phyloP scores from a whole-genome alignment of 805 yeast genomes.

The Torulaspora microellipsoides region DNA sequence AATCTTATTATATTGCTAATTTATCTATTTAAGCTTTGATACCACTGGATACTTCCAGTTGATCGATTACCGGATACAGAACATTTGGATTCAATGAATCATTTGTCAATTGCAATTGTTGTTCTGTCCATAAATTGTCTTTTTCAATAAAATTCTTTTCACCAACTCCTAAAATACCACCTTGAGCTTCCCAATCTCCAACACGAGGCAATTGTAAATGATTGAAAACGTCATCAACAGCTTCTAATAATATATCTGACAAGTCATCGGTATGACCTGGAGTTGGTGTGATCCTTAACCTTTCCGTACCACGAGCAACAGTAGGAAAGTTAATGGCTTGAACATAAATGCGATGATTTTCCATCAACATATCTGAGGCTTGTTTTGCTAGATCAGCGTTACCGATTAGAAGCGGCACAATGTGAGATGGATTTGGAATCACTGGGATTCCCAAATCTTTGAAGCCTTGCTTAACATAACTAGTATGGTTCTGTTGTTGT shows the following conservation, averaged over 20 bases:
- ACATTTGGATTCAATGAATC: slow-evolving; percentile 64
- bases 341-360: slow-evolving; percentile 83
- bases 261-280: slow-evolving; percentile 87
- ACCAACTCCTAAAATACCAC: slow-evolving; percentile 94
- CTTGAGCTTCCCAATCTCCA: slow-evolving; percentile 68
- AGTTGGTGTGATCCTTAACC: slow-evolving; percentile 97
- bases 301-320: slow-evolving; percentile 91
- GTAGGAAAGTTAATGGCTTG: slow-evolving; percentile 99
- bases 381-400: slow-evolving; percentile 87
- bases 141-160: slow-evolving; percentile 42
- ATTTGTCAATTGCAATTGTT: slow-evolving; percentile 62
- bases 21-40: slow-evolving; percentile 17
- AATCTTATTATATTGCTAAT: no score
- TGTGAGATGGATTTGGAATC: slow-evolving; percentile 95
- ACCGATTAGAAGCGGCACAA: slow-evolving; percentile 92
- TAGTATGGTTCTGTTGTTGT: slow-evolving; percentile 78
- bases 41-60: slow-evolving; percentile 72
- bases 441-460: slow-evolving; percentile 81
- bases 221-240: slow-evolving; percentile 76
- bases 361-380: slow-evolving; percentile 85
- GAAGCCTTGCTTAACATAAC: slow-evolving; percentile 74
- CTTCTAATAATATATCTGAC: slow-evolving; percentile 68
- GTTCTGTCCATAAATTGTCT: slow-evolving; percentile 83
- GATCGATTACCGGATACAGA: slow-evolving; percentile 54
- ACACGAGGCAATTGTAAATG: slow-evolving; percentile 72